Base-by-base conservation (phyloP, 2,329 filamentous ascomycete genomes). In the Sclerotinia trifoliorum region DNA sequence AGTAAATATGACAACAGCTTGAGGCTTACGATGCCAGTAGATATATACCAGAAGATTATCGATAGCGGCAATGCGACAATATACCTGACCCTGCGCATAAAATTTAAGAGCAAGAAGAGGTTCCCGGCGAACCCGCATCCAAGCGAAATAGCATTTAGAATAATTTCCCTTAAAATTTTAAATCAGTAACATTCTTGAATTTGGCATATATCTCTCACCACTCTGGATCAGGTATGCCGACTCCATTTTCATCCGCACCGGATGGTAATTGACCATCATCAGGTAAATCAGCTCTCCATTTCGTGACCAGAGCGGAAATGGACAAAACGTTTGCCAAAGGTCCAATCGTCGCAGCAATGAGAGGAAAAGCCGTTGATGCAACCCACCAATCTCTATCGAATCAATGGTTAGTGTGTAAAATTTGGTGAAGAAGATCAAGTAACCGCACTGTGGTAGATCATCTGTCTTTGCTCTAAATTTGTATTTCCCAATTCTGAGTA, bases 311-410 rank as follows among this genome's bases (percentile, higher is more conserved):
- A 0, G 88, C 88, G 35, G 87, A 87, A 65, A 91, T 88, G 1
- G 86, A 89, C 69, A 89, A 81, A 29, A 91, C 83, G 74, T 91
- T 91, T 4, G 89, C 89, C n/a, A 91, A 78, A 1, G 89, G 89
- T 0, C 87, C 88, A n/a, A 89, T 83, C 1, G 88, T 87, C 19
- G 89, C 89, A 3, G 88, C 88, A 5, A 91, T 79, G 3, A 91
- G 81, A 4, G 86, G 86, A 56, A 87, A 78, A 4, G 78, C 79
- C 4, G 78, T 80, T 1, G 77, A 78, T 48, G 78, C 79, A 66
- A 80, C 78, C 78, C 78, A 80, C 80, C 79, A 80, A 55, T 75
- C 73, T 72, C 76, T 79, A 60, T 66, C 39, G 32, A 52, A 5
- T 21, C 52, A 56, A 55, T 51, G 49, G 65, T 68, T 21, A 60